Percentiles rank a stretch among this genome's conserved stretches.
These are phyloP conservation scores for Neonectria magnoliae DNA, from an alignment of 2,329 filamentous ascomycete genomes.

Conservation along the genomic window DNA sequence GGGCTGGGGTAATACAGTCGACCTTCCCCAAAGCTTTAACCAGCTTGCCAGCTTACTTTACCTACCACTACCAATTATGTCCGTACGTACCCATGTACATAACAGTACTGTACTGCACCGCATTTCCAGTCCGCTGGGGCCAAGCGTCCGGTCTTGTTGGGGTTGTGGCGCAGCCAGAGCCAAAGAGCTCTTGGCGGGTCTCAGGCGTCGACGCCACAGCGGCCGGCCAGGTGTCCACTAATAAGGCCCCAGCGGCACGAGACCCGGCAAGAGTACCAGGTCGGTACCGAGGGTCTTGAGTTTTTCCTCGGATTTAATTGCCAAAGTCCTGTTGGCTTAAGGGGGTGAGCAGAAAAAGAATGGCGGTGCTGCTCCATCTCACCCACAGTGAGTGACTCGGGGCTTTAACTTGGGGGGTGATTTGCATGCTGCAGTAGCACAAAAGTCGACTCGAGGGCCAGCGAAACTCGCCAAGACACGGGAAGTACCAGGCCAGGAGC, in stretches of 20 bases:
- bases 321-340: too few relatives aligned
- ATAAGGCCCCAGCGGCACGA: conserved; percentile 13
- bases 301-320: background rate
- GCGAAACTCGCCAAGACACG: conserved; percentile 2
- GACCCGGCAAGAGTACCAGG: background rate
- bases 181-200: conserved; percentile 8
- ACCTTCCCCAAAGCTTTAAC: background rate
- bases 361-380: too few relatives aligned
- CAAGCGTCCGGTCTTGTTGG: conserved; percentile 8
- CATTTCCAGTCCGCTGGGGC: background rate
- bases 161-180: conserved; percentile 23
- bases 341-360: too few relatives aligned
- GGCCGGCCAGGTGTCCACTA: conserved; percentile 5
- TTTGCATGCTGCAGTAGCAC: background rate
- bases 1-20: background rate
- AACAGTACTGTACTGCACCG: background rate
- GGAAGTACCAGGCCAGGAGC: conserved; percentile 4
- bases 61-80: background rate
- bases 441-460: background rate
- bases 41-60: background rate
- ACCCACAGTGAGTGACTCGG: background rate
- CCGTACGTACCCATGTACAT: background rate
- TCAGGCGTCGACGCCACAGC: conserved; percentile 23
- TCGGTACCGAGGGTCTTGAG: background rate
- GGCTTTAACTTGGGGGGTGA: background rate